Base-by-base conservation (phyloP, 768 basidiomycete species). In the Russula vinacea region DNA sequence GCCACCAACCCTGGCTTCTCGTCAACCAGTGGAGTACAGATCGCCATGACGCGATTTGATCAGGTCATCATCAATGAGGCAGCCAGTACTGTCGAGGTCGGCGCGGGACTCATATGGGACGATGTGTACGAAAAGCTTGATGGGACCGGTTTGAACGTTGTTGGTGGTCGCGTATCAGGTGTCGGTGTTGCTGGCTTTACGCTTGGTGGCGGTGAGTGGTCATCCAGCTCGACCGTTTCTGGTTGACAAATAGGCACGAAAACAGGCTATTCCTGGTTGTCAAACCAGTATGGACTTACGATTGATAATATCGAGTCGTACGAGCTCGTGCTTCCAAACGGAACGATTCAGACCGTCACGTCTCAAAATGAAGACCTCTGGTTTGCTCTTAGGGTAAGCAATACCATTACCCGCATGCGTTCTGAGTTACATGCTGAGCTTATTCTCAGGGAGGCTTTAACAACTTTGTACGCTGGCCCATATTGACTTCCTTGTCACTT, bases 41-140 rank as follows among this genome's bases (percentile, higher is more conserved):
- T 74, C 24, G 19, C 71, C 8, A 68, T 74, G 68, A 42, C 62
- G 8, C 67, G 66, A 5, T 74, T 72, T 52, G 51, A 64, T 35
- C 32, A 56, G 2, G 51, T 67, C 14, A 49, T 26, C 2, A 52
- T 67, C 24, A 39, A 68, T 39, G 11, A 11, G 14, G 24, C 16
- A 13, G 32, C 50, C n/a, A 58, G 45, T 14, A 70, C 69, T 6
- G 66, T 64, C 16, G 58, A 56, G 22, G 32, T 73, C 26, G 68
- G 70, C 22, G 54, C 72, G 5, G 73, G 72, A 4, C 67, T 69
- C 51, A 50, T 69, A 16, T 73, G 73, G 72, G 73, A 73, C 42
- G 67, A 73, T 22, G 70, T 73, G 3, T 73, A 73, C 16, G 49
- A 42, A 19, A 57, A 49, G 1, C 61, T 71, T 9, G 57, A 67